phyloP scores from a whole-genome alignment of 2,329 filamentous ascomycete genomes.

The Pseudodiploospora longispora region DNA sequence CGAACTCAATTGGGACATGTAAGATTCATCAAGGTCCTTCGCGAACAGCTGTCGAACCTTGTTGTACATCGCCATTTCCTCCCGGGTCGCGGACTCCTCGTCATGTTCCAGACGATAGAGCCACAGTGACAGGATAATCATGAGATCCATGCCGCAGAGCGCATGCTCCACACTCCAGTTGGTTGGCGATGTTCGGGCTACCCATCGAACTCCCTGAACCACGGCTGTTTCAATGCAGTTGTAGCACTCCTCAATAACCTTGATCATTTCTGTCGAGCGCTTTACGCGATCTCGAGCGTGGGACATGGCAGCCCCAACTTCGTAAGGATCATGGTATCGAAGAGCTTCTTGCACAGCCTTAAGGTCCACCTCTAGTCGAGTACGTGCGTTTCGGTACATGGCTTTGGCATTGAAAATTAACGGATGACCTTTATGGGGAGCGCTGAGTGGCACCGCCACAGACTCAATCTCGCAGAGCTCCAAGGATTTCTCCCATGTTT shows the following conservation, averaged over 20 bases:
- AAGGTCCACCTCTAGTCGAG: constrained; percentile 86
- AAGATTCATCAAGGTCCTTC: constrained; percentile 77
- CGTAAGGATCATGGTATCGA: constrained; percentile 93
- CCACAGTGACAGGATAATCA: constrained; percentile 97
- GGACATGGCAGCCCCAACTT: constrained; percentile 95
- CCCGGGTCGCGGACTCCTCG: constrained; percentile 78
- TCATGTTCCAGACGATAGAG: constrained; percentile 99
- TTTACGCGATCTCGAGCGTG: constrained; percentile 88
- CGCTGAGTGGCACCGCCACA: constrained; percentile 80
- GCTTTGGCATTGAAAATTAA: constrained; percentile 98
- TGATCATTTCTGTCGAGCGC: constrained; percentile 94
- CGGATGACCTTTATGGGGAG: constrained; percentile 91
- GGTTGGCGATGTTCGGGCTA: constrained; percentile 92
- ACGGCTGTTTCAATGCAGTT: constrained; percentile 96
- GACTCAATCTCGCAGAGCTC: constrained; percentile 88
- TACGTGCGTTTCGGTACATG: constrained; percentile 88
- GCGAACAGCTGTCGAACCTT: constrained; percentile 86
- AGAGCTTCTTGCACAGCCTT: constrained; percentile 94
- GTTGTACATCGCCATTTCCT: constrained; percentile 84
- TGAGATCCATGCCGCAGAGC: constrained; percentile 89
- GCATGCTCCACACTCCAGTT: constrained; percentile 99
- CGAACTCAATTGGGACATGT: constrained; percentile 82
- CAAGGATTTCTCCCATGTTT: constrained; percentile 98
- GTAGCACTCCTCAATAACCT: constrained; percentile 95
- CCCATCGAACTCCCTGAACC: constrained; percentile 90